Evolutionary conservation across 768 basidiomycete species (phyloP), one percentile per base, ranked within the genome.

Genomic region (Suillus americanus): DNA sequence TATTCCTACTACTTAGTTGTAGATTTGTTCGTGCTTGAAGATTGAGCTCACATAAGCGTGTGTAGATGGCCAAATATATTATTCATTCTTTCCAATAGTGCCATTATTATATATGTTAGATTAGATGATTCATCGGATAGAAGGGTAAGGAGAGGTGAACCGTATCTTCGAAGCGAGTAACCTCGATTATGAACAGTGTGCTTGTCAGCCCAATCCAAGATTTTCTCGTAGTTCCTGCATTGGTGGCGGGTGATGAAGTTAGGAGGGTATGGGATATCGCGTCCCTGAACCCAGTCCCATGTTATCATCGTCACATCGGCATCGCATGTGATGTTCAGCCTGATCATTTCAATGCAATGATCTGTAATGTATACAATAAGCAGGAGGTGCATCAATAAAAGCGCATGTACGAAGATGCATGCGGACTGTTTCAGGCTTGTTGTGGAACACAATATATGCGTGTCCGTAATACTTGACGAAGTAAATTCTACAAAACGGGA

Each of bases 311-410:
- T 62, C 20, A 63, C 28, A 38, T 67, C 65, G 10, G 62, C 54
- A 33, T 62, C 60, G 28, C 66, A 67, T 62, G 66, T 67, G n/a
- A 65, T 10, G 20, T 41, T 65, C 57, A 65, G 51, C 12, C 66
- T 55, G 48, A 66, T 30, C 43, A 60, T 40, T 25, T 67, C 65
- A 28, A 67, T 33, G 28, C 65, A 67, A 23, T 54, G 55, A n/a
- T 63, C 65, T 67, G 35, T 28, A 3, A 8, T 18, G 7, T 20
- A 43, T 10, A 14, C 5, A 1, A 43, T 23, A 16, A 45, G 62
- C 8, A 59, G 2, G 40, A 60, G 13, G 28, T 16, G 56, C 5
- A n/a, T 25, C 30, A 3, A 33, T 25, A 10, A 20, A 20, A 13
- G 33, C 8, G 38, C 2, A 1, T 12, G 41, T 48, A 67, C 61